Base-by-base conservation (phyloP, 345 rosid genomes). In the Barbarea vulgaris region DNA sequence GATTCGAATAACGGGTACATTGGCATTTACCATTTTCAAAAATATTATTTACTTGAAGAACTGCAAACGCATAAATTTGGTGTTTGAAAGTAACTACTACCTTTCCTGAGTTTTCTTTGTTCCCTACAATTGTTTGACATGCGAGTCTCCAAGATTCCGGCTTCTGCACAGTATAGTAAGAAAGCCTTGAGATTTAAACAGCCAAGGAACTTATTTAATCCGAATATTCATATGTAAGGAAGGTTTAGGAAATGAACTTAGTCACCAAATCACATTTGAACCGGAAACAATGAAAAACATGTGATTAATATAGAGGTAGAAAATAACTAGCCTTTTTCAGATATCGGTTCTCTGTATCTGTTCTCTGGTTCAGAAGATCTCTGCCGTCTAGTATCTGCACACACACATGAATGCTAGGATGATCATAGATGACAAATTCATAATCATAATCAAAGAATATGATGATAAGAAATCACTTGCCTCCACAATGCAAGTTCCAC, bases 401-500 rank as follows among this genome's bases (percentile, higher is more conserved):
- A 64, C 57, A n/a, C n/a, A n/a, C n/a, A n/a, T n/a, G n/a, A 25
- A 30, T 57, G 10, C 41, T 59, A 46, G 21, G 25, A 15, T 22
- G 19, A 71, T 48, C 51, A 33, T 47, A 53, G 30, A 25, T 22
- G 18, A 34, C 13, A 22, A 18, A 56, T 9, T 11, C 8, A 56
- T 6, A 17, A 48, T 46, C 17, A 51, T 27, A 59, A 55, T 12
- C 46, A 50, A 50, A 21, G 13, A 36, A 28, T 1, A 39, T 27
- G 12, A 39, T 27, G 12, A 30, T 37, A 37, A 13, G 48, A 57
- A 57, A 54, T 44, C 13, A 41, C 53, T 66, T 80, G 90, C 97
- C 93, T 93, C 96, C 3, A 89, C 97, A 77, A 91, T 88, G 82
- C 98, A 91, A 77, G 96, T 91, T 72, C 98, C 97, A 69, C 98